Percentiles rank a stretch among this genome's conserved stretches.
These are phyloP conservation scores for Sarocladium brachiariae DNA, from an alignment of 2,329 filamentous ascomycete species.

Conservation along the genomic window DNA sequence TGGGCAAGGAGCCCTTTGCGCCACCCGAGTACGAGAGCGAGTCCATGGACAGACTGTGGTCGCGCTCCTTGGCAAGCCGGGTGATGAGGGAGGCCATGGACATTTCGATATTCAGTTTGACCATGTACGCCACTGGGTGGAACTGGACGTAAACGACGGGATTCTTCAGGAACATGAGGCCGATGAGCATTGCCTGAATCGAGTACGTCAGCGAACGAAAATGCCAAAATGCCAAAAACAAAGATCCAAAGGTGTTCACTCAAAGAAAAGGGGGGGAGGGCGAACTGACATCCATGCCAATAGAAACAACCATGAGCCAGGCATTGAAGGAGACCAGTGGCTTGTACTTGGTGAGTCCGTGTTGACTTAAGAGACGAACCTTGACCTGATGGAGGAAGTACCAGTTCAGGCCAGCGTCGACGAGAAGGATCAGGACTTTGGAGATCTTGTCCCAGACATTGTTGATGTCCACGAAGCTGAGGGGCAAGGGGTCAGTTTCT, in stretches of 20 bases:
- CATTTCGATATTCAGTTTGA: conserved; percentile 49
- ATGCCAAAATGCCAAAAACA: too few species aligned
- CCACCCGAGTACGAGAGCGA: neutral
- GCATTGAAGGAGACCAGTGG: conserved; percentile 43
- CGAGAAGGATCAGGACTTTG: conserved; percentile 43
- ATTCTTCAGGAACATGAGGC: conserved; percentile 26
- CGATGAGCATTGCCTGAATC: conserved; percentile 22
- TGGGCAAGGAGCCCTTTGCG: neutral
- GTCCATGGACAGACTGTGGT: neutral
- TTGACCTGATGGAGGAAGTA: conserved; percentile 44
- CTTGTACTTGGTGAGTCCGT: conserved; percentile 42
- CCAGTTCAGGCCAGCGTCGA: conserved; percentile 44
- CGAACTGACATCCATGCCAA: conserved; percentile 40
- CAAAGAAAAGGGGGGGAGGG: too few species aligned
- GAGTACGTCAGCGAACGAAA: fast-evolving
- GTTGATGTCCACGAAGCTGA: conserved; percentile 35
- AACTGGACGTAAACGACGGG: conserved; percentile 39
- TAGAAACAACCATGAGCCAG: conserved; percentile 39
- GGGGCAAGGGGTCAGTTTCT: neutral
- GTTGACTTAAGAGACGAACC: conserved; percentile 36
- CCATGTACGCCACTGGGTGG: conserved; percentile 45
- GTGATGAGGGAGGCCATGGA: conserved; percentile 45
- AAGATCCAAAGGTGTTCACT: too few species aligned
- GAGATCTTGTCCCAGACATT: conserved; percentile 45
- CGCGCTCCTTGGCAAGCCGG: conserved; percentile 23